These are phyloP conservation scores for Vickermania ingenoplastis DNA, from an alignment of 208 protist genomes.

Conservation along the genomic window DNA sequence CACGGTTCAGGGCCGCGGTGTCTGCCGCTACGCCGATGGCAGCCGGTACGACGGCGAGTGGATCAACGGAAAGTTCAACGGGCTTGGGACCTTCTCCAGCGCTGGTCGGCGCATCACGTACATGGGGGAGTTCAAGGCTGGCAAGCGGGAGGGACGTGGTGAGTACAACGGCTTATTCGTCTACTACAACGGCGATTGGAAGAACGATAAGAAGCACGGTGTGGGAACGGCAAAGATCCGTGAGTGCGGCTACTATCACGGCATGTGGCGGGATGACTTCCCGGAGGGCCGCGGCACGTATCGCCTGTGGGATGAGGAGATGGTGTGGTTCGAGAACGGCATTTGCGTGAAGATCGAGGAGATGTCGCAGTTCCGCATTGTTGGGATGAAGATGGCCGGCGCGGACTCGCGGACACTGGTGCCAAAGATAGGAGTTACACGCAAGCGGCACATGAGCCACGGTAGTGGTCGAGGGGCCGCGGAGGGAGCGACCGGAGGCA, in stretches of 20 bases:
- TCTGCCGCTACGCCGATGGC: slow-evolving; percentile 58
- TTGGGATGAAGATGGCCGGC: background rate
- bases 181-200: slow-evolving; percentile 71
- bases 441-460: too few relatives aligned
- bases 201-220: slow-evolving; percentile 59
- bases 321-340: background rate
- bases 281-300: slow-evolving; percentile 43
- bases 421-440: too few relatives aligned
- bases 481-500: too few relatives aligned
- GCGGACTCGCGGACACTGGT: too few relatives aligned
- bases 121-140: slow-evolving; percentile 46
- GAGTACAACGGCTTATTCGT: slow-evolving; percentile 33
- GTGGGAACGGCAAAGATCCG: slow-evolving; percentile 34
- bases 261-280: slow-evolving; percentile 41
- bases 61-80: slow-evolving; percentile 49
- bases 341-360: background rate
- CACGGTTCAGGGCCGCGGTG: slow-evolving; percentile 39
- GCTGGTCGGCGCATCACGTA: slow-evolving; percentile 20
- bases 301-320: background rate
- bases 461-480: too few relatives aligned
- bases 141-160: slow-evolving; percentile 59
- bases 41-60: slow-evolving; percentile 66
- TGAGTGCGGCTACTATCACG: slow-evolving; percentile 32
- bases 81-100: slow-evolving; percentile 33
- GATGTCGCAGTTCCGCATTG: background rate